Percentiles rank a stretch among this genome's conserved stretches.
Evolutionary conservation across 176 grass and related monocot genomes (phyloP).

Genomic region (Oryza coarctata): DNA sequence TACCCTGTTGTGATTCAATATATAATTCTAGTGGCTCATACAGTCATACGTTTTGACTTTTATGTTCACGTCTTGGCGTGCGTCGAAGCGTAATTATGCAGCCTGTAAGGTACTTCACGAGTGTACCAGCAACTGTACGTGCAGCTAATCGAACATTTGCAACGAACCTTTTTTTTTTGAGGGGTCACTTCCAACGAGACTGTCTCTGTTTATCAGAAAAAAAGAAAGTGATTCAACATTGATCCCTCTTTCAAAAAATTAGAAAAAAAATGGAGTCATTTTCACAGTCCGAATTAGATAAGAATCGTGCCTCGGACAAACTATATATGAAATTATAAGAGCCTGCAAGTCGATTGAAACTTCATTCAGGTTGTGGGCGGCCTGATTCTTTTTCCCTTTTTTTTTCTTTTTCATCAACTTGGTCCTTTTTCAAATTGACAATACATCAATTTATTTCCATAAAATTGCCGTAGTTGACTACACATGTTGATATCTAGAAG

Average conservation of each 20-base stretch:
- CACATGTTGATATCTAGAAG: not conserved
- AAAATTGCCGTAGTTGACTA: slow-evolving; percentile 5
- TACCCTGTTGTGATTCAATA: not conserved
- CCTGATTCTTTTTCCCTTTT: not conserved
- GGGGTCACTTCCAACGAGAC: too few species aligned
- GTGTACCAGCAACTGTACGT: not conserved
- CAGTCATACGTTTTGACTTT: not conserved
- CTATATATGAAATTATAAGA: not conserved
- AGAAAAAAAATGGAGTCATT: too few species aligned
- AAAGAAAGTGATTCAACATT: too few species aligned
- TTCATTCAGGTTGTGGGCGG: not conserved
- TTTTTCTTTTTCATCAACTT: not conserved
- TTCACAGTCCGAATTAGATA: not conserved
- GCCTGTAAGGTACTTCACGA: not conserved
- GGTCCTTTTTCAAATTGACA: slow-evolving; percentile 21
- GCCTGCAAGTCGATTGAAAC: not conserved
- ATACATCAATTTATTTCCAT: not conserved
- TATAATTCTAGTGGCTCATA: too few species aligned
- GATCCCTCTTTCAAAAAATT: too few species aligned
- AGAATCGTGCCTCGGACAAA: not conserved
- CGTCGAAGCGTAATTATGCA: not conserved
- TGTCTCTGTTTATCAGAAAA: too few species aligned
- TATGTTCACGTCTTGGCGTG: not conserved
- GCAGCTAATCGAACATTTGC: not conserved
- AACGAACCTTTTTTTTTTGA: too few species aligned